Evolutionary conservation across 495 filamentous ascomycete genomes (phyloP), one percentile per base, ranked within the genome.

Genomic region (Trichoderma gamsii): DNA sequence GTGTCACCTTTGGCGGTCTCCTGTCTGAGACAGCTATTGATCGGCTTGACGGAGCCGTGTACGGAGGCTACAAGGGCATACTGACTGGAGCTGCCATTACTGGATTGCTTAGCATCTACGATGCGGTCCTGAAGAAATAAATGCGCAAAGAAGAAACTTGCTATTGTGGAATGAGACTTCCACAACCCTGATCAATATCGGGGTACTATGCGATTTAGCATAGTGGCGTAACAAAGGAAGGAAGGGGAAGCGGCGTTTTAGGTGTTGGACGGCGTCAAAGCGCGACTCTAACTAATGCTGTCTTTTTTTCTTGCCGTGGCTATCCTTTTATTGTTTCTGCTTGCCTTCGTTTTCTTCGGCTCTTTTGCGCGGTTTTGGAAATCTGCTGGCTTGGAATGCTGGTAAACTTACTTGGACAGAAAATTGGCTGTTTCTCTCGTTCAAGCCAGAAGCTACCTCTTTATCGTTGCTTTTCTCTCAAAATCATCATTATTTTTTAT

Each of bases 51-150:
- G 76, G 73, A 2, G 83, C 89, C 6, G 79, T 96, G 65, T 90
- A 89, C 61, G 91, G 90, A 35, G 88, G 89, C 27, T 90, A 84
- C 77, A 74, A 81, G 67, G 90, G 91, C 61, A 79, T 94, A 65
- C 67, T 95, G 41, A 87, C 89, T 38, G 92, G 91, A 0, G 80
- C 89, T 35, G 86, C 83, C 23, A 88, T 96, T 68, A 88, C 89
- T 18, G 82, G 83, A 21, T 69, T 97, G 38, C 81, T 86, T 43
- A 88, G 88, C 59, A 71, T 97, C 66, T 97, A 96, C 75, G 92
- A 96, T 73, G 93, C 91, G 13, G 87, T 93, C 69, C 76, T 95
- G 77, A 88, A 85, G 80, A 92, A 90, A 79, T 93, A 80, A 70
- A 41, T 23, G 32, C 12, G 41, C n/a, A 18, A n/a, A 7, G 43